phyloP scores from a whole-genome alignment of 1,284 basidiomycete species.

The Cutaneotrichosporon arboriforme region DNA sequence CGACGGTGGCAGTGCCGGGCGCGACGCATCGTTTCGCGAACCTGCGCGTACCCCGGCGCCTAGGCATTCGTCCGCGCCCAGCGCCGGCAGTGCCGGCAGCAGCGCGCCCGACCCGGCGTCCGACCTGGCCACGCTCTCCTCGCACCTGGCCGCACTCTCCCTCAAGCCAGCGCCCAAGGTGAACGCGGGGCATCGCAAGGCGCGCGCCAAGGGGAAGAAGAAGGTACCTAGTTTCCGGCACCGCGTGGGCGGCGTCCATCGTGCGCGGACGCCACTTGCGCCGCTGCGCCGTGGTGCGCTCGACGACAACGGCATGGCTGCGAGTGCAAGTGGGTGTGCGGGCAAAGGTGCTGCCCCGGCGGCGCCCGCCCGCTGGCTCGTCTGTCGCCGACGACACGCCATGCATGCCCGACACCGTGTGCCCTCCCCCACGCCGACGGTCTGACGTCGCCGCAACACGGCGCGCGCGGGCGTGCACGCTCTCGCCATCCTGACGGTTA shows the following conservation, averaged over 20 bases:
- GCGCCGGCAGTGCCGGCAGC: too few relatives aligned
- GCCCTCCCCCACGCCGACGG: not conserved
- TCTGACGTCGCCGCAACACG: too few relatives aligned
- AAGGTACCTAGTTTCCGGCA: not conserved
- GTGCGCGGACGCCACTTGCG: too few relatives aligned
- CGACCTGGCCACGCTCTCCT: not conserved
- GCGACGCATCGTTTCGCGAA: too few relatives aligned
- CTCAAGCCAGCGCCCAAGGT: not conserved
- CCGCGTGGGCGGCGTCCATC: not conserved
- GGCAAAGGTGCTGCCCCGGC: too few relatives aligned
- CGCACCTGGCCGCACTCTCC: not conserved
- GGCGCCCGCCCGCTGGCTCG: too few relatives aligned
- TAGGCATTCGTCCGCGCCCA: too few relatives aligned
- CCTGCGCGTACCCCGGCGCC: too few relatives aligned
- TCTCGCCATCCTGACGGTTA: too few relatives aligned
- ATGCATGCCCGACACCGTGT: not conserved
- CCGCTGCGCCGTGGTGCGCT: too few relatives aligned
- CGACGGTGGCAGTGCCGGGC: too few relatives aligned
- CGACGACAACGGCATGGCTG: not conserved
- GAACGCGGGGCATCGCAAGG: not conserved
- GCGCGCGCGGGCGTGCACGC: too few relatives aligned
- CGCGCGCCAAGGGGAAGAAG: not conserved
- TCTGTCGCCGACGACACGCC: not conserved
- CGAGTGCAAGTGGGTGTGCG: not conserved
- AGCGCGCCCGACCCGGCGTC: not conserved